Base-by-base conservation (phyloP, 768 basidiomycete genomes). In the Russula sp. region DNA sequence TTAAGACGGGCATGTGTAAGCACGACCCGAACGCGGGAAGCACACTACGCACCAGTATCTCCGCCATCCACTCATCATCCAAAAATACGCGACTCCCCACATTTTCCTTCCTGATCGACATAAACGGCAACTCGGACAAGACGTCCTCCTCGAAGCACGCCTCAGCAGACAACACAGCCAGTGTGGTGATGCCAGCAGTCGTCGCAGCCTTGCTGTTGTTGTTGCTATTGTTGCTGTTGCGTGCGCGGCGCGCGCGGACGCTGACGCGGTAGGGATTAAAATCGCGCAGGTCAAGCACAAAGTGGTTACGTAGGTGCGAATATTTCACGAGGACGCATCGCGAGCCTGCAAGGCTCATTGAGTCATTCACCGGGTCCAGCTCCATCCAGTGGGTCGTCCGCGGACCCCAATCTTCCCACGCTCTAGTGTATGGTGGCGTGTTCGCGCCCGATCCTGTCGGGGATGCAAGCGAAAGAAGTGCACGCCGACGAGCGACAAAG, bases 391-490 rank as follows among this genome's bases (percentile, higher is more conserved):
- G 63, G 9, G 63, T 64, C 53, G 46, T 30, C 7, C 58, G 58
- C 24, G 63, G 63, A n/a, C 63, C 63, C 63, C 63, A 64, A n/a
- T 59, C 53, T 24, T 60, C 63, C 63, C 63, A 64, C 20, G 32
- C 46, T 11, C 16, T 64, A 10, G 26, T 38, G 3, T 22, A 1
- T 2, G 46, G 46, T 3, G 20, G 16, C 16, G 2, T 9, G 4
- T 22, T 9, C n/a, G 46, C 5, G 22, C 13, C 36, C 1, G 56
- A 24, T 13, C 34, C 14, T 7, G 42, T n/a, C 14, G 42, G 56
- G 26, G 22, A 5, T 3, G 63, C 58, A 36, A 64, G 63, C 0
- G 58, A 53, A 46, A 60, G 63, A 22, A 64, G 63, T 5, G 58
- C 30, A 6, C 63, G 58, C 24, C 63, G 57, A 30, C 22, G 63